A percentile compares a stretch with the other conserved stretches of the same genome.
Conservation (phyloP, 306 rosid genomes). For the Quercus robur region DNA sequence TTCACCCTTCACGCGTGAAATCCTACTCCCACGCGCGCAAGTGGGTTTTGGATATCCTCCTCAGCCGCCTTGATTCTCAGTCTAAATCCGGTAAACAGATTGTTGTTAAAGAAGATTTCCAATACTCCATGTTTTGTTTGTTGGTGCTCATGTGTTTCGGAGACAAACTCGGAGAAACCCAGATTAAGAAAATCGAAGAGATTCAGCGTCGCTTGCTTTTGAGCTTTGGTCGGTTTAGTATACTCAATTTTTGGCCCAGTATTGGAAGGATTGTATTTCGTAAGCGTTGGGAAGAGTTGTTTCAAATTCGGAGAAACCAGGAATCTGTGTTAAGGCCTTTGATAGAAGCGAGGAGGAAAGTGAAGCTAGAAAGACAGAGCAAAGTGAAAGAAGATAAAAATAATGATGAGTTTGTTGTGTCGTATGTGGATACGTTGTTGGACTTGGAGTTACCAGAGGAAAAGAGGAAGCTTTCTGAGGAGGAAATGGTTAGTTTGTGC, state of each 20-base stretch:
- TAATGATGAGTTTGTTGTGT: background rate
- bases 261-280: background rate
- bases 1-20: conserved; percentile 22
- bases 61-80: conserved; percentile 5
- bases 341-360: background rate
- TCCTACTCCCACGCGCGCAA: conserved; percentile 25
- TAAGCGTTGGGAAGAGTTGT: background rate
- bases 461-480: background rate
- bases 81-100: background rate
- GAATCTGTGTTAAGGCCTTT: background rate
- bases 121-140: background rate
- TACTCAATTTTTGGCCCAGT: background rate
- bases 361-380: background rate
- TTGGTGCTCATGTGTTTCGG: background rate
- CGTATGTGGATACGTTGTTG: background rate
- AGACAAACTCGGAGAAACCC: background rate
- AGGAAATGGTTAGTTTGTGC: background rate
- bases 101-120: background rate
- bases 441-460: background rate
- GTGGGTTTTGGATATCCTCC: conserved; percentile 26
- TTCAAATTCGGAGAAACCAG: background rate
- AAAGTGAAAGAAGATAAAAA: background rate
- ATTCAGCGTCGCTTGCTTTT: background rate
- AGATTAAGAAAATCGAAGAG: background rate
- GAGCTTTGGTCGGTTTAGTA: background rate